Percentiles rank a stretch among this genome's conserved stretches.
Conservation (phyloP, 106 monocot species). For the Dioscorea dumetorum region DNA sequence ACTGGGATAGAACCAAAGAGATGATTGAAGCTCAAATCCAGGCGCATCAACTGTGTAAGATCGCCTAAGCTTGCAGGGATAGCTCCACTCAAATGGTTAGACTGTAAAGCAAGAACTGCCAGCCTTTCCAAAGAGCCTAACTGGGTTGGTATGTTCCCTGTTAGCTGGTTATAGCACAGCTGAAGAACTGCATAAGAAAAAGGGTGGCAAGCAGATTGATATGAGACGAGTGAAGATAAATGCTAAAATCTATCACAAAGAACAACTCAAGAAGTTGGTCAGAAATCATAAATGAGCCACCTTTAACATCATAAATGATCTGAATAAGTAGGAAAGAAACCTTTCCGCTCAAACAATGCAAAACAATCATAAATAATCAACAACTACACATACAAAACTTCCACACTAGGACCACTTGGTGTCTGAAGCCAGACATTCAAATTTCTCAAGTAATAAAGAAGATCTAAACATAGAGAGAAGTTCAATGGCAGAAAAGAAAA, state of each 20-base stretch:
- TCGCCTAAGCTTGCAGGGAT: slow-evolving; percentile 84
- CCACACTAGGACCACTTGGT: too few species aligned
- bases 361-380: too few species aligned
- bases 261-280: too few species aligned
- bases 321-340: too few species aligned
- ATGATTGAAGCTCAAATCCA: slow-evolving; percentile 72
- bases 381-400: too few species aligned
- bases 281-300: too few species aligned
- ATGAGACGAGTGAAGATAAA: background rate
- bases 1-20: slow-evolving; percentile 80
- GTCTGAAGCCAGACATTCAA: too few species aligned
- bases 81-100: slow-evolving; percentile 61
- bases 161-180: slow-evolving; percentile 80
- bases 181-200: slow-evolving; percentile 52
- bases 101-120: slow-evolving; percentile 65
- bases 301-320: too few species aligned
- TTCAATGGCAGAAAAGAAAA: too few species aligned
- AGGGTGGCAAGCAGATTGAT: background rate
- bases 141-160: slow-evolving; percentile 70
- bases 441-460: background rate
- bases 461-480: background rate
- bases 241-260: too few species aligned
- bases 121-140: slow-evolving; percentile 60
- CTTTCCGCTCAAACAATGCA: too few species aligned
- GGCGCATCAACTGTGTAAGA: slow-evolving; percentile 29